These are phyloP conservation scores for Lachancea sp. DNA, from an alignment of 805 yeast genomes.

Conservation along the genomic window DNA sequence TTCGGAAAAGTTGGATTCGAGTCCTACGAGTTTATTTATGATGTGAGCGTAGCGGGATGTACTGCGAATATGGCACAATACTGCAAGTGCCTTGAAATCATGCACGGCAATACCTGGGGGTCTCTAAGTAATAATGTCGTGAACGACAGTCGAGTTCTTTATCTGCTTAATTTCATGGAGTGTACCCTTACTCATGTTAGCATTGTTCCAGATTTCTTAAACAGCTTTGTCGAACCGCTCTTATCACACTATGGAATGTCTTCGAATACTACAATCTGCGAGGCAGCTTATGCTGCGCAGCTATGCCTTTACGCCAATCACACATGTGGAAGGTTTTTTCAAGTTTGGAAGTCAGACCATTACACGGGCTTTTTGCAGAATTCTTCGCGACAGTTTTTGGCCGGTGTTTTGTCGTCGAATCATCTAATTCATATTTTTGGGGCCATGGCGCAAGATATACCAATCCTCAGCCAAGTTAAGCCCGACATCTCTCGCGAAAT, in stretches of 20 bases:
- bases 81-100: conserved; percentile 9
- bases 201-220: conserved; percentile 7
- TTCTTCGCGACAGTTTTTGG: conserved; percentile 16
- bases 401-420: conserved; percentile 12
- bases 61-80: neutral
- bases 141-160: conserved; percentile 20
- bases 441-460: conserved; percentile 14
- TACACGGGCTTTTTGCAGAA: conserved; percentile 13
- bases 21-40: conserved; percentile 24
- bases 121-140: conserved; percentile 14
- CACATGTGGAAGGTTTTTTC: conserved; percentile 2
- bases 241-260: conserved; percentile 10
- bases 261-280: conserved; percentile 16
- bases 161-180: conserved; percentile 22
- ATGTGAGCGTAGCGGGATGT: conserved; percentile 14
- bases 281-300: conserved; percentile 21
- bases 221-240: conserved; percentile 12
- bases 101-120: conserved; percentile 14
- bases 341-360: conserved; percentile 18
- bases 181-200: conserved; percentile 11
- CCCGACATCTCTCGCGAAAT: conserved; percentile 18
- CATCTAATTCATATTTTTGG: conserved; percentile 21
- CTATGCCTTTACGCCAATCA: conserved; percentile 15
- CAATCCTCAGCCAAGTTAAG: conserved; percentile 9
- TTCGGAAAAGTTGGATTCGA: conserved; percentile 27